Evolutionary conservation across 805 yeast species (phyloP).

Genomic region (Hanseniaspora vineae): DNA sequence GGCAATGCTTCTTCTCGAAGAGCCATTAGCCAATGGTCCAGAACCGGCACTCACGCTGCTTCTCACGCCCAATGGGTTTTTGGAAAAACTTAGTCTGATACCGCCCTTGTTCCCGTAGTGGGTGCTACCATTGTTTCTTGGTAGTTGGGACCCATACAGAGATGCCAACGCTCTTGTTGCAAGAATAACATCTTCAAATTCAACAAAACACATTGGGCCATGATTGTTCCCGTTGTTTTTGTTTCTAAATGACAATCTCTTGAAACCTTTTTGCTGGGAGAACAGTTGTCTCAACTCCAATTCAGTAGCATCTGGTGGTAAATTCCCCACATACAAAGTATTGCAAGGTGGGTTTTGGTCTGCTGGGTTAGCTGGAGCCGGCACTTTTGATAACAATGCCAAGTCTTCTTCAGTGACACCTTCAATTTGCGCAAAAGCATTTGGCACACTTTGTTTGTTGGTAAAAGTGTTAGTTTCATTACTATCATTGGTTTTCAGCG

Average conservation of each 20-base stretch:
- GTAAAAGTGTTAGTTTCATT: too few species aligned
- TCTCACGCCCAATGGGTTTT: conserved; percentile 94
- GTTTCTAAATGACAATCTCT: conserved; percentile 82
- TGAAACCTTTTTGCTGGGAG: conserved; percentile 82
- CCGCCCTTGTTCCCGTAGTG: conserved; percentile 58
- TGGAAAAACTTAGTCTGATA: conserved; percentile 82
- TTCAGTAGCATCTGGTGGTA: conserved; percentile 95
- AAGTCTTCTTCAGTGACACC: conserved; percentile 40
- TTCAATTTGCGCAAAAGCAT: conserved; percentile 11
- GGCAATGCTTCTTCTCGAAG: conserved; percentile 3
- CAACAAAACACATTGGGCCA: conserved; percentile 99
- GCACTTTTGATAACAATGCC: conserved; percentile 63
- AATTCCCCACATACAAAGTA: conserved; percentile 89
- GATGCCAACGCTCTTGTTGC: conserved; percentile 93
- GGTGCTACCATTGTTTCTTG: conserved; percentile 38
- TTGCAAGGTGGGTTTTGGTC: conserved; percentile 99
- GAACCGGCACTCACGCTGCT: conserved; percentile 43
- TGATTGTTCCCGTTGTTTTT: conserved; percentile 42
- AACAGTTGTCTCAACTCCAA: conserved; percentile 80
- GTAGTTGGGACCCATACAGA: conserved; percentile 82
- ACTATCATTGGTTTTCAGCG: too few species aligned
- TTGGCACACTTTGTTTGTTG: conserved; percentile 9
- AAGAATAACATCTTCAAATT: conserved; percentile 87
- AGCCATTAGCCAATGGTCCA: conserved; percentile 15
- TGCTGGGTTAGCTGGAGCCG: conserved; percentile 94